phyloP scores from a whole-genome alignment of 148 eudicot species.

The Talinum fruticosum region DNA sequence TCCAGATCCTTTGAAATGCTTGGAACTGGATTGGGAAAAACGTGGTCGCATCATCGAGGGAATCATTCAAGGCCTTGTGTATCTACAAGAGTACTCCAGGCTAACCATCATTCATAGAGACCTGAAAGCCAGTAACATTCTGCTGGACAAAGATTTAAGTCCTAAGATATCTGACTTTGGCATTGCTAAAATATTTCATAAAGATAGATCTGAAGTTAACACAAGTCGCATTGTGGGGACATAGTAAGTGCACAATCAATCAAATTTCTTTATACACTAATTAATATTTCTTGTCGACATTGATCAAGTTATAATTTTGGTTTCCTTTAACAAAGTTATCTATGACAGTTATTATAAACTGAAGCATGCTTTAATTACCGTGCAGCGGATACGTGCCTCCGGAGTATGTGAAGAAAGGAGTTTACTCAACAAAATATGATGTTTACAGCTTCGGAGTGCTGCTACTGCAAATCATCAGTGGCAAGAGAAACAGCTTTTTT shows the following conservation, averaged over 20 bases:
- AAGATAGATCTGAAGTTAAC: constrained; percentile 35
- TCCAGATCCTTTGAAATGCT: constrained; percentile 28
- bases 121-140: constrained; percentile 39
- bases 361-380: not conserved
- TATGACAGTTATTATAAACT: not conserved
- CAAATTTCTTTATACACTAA: not conserved
- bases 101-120: constrained; percentile 40
- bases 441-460: constrained; percentile 41
- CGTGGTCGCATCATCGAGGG: constrained; percentile 41
- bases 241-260: constrained; percentile 30
- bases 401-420: constrained; percentile 40
- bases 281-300: not conserved
- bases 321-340: not conserved
- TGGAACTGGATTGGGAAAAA: constrained; percentile 36
- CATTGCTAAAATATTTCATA: constrained; percentile 43
- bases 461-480: constrained; percentile 37
- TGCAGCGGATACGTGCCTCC: constrained; percentile 42
- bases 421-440: constrained; percentile 40
- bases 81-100: constrained; percentile 48
- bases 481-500: constrained; percentile 28
- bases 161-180: constrained; percentile 48
- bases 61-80: constrained; percentile 42
- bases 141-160: constrained; percentile 31
- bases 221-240: constrained; percentile 44
- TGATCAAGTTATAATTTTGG: no score